Conservation (phyloP, 2,329 filamentous ascomycete genomes). For the Keithomyces neogunnii region DNA sequence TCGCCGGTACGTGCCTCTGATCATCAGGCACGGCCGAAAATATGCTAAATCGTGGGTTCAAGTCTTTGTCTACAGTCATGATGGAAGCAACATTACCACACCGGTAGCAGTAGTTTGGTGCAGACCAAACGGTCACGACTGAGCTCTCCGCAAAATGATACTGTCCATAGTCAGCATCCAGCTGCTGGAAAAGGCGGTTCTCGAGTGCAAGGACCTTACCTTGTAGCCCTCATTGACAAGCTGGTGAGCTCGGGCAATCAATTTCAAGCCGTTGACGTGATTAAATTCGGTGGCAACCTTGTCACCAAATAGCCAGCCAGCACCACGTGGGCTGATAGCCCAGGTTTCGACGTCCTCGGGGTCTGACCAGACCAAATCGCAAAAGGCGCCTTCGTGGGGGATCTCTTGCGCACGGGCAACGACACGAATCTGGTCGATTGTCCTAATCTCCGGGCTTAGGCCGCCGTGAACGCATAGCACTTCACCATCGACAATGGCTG, state of each 20-base stretch:
- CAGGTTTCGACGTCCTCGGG: constrained; percentile 97
- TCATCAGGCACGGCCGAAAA: constrained; percentile 86
- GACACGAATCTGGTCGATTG: constrained; percentile 97
- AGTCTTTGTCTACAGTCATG: constrained; percentile 79
- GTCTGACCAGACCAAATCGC: constrained; percentile 96
- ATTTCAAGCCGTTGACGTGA: constrained; percentile 90
- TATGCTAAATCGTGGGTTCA: constrained; percentile 87
- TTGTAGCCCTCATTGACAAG: constrained; percentile 98
- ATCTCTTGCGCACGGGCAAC: constrained; percentile 97
- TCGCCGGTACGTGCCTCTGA: constrained; percentile 69
- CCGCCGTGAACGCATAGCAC: constrained; percentile 98
- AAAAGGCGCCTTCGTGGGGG: constrained; percentile 96
- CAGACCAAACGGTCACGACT: constrained; percentile 96
- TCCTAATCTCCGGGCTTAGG: constrained; percentile 82
- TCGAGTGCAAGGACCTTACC: constrained; percentile 35
- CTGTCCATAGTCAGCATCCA: constrained; percentile 32
- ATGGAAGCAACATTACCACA: constrained; percentile 97
- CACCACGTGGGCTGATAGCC: constrained; percentile 85
- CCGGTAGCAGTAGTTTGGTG: constrained; percentile 89
- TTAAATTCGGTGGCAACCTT: constrained; percentile 98
- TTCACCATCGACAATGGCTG: constrained; percentile 95
- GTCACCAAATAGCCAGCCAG: constrained; percentile 96
- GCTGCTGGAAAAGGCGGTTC: neutral
- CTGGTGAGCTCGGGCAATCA: constrained; percentile 96
- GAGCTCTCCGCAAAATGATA: constrained; percentile 95